Evolutionary conservation across 495 filamentous ascomycete species (phyloP).

Genomic region (Melanomma pulvis-pyrius): DNA sequence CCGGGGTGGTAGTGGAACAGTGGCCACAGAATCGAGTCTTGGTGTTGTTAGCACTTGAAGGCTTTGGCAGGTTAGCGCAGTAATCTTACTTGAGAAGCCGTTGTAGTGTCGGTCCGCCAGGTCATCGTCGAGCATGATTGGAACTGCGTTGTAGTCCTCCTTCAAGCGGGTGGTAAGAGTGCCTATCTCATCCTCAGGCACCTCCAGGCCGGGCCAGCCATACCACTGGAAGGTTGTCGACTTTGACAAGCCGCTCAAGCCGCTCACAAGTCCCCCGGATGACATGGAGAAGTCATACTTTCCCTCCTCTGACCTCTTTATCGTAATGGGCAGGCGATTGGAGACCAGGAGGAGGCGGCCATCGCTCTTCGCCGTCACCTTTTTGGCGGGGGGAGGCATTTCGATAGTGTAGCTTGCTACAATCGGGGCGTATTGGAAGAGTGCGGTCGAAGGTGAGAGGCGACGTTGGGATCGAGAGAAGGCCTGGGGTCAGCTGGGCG

Average conservation of each 20-base stretch:
- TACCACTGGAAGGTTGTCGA: slow-evolving; percentile 96
- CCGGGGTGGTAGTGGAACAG: slow-evolving; percentile 95
- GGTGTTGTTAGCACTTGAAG: slow-evolving; percentile 3
- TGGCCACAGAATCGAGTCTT: slow-evolving; percentile 94
- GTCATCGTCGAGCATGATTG: slow-evolving; percentile 58
- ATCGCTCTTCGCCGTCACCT: slow-evolving; percentile 36
- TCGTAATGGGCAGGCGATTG: slow-evolving; percentile 91
- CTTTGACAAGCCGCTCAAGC: slow-evolving; percentile 85
- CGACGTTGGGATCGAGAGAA: background rate
- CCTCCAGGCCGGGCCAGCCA: slow-evolving; percentile 90
- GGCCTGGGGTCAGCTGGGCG: background rate
- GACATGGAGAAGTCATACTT: slow-evolving; percentile 89
- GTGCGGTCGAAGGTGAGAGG: background rate
- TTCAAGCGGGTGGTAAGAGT: slow-evolving; percentile 48
- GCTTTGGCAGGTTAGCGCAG: background rate
- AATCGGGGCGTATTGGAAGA: background rate
- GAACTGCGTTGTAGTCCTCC: slow-evolving; percentile 55
- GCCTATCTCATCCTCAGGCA: slow-evolving; percentile 51
- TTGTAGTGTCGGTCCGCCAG: slow-evolving; percentile 64
- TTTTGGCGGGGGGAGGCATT: background rate
- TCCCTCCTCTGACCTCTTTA: slow-evolving; percentile 85
- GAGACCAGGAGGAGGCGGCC: slow-evolving; percentile 78
- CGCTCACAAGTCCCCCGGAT: slow-evolving; percentile 90
- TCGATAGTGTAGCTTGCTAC: background rate
- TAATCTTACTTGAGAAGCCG: slow-evolving; percentile 66